phyloP scores from a whole-genome alignment of 2,329 filamentous ascomycete genomes.

The Alternaria triticimaculans region DNA sequence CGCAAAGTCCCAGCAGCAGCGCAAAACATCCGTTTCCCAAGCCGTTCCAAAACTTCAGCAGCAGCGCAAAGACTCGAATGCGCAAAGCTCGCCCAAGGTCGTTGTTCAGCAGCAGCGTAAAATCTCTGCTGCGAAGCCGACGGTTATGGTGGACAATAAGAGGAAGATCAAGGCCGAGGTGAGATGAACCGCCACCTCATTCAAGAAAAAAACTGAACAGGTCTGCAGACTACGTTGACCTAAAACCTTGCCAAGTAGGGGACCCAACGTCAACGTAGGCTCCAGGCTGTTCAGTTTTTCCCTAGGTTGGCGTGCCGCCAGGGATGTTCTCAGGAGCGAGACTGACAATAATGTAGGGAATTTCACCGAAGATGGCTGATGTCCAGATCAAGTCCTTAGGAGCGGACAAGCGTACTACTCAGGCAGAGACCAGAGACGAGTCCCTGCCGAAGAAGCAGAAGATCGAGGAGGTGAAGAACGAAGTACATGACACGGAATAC shows the following conservation, averaged over 20 bases:
- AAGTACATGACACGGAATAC: not conserved
- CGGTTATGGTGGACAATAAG: slow-evolving; percentile 1
- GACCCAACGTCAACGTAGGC: too few species aligned
- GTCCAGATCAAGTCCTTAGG: not conserved
- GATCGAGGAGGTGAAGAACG: not conserved
- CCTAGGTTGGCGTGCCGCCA: too few species aligned
- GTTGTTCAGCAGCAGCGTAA: not conserved
- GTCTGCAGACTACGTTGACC: too few species aligned
- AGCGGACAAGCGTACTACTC: not conserved
- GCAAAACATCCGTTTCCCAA: not conserved
- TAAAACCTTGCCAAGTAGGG: too few species aligned
- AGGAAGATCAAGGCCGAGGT: slow-evolving; percentile 15
- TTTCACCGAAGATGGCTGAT: not conserved
- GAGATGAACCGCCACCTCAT: not conserved
- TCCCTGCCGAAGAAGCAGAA: slow-evolving; percentile 9
- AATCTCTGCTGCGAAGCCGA: not conserved
- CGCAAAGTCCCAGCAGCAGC: not conserved
- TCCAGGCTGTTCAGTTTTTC: too few species aligned
- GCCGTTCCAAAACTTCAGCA: not conserved
- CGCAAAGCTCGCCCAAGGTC: not conserved
- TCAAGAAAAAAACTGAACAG: too few species aligned
- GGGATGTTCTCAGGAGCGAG: too few species aligned
- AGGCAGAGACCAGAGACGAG: not conserved
- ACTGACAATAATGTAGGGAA: not conserved
- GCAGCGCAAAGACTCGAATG: not conserved